Evolutionary conservation across 208 protist genomes (phyloP).

Genomic region (Balamuthia mandrillaris): DNA sequence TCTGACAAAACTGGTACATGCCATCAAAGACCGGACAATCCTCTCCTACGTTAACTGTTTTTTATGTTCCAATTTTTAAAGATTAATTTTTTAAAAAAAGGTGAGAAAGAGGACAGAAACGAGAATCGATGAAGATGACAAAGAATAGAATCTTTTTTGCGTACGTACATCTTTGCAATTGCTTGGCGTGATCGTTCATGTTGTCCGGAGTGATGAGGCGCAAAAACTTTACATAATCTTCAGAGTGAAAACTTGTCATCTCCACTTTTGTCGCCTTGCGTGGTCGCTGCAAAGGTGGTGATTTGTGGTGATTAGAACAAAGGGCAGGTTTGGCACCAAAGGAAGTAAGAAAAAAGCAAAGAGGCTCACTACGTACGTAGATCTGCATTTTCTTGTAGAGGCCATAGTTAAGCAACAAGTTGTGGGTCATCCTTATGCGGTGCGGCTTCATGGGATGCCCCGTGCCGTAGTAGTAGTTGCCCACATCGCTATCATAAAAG

Average conservation of each 20-base stretch:
- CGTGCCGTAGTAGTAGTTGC: slow-evolving; percentile 73
- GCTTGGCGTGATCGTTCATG: slow-evolving; percentile 55
- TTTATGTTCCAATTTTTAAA: not conserved
- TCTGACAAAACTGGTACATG: slow-evolving; percentile 78
- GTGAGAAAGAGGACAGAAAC: not conserved
- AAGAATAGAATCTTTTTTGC: not conserved
- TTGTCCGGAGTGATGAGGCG: slow-evolving; percentile 70
- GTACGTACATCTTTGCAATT: slow-evolving; percentile 61
- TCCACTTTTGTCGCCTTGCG: slow-evolving; percentile 61
- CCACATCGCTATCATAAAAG: slow-evolving; percentile 69
- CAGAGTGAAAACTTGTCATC: slow-evolving; percentile 77
- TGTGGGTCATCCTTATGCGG: slow-evolving; percentile 75
- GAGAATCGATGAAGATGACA: not conserved
- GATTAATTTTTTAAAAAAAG: slow-evolving; percentile 2
- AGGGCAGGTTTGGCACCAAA: not conserved
- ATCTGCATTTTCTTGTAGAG: slow-evolving; percentile 70
- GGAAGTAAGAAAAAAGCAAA: not conserved
- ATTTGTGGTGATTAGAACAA: not conserved
- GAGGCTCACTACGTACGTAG: not conserved
- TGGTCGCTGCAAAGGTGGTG: slow-evolving; percentile 55
- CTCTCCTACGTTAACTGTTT: slow-evolving; percentile 76
- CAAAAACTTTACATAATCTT: slow-evolving; percentile 84
- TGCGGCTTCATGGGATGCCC: slow-evolving; percentile 85
- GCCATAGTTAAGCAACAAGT: slow-evolving; percentile 71
- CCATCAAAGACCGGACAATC: slow-evolving; percentile 89